Base-by-base conservation (phyloP, 2,329 filamentous ascomycete genomes). In the Hypoxylon sp. region DNA sequence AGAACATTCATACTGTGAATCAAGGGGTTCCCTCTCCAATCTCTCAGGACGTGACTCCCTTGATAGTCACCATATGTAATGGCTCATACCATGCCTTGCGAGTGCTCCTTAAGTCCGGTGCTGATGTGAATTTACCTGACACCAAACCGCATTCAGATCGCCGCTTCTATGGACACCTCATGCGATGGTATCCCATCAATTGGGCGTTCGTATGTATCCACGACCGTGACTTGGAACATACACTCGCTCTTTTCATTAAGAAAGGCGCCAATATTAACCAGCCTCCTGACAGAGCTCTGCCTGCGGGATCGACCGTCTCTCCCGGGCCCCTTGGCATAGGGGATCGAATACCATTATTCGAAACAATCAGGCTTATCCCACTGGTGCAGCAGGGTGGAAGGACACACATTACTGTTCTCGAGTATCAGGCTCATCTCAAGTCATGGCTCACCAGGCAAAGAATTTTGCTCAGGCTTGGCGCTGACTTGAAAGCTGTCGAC, bases 141-240 rank as follows among this genome's bases (percentile, higher is more conserved):
- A 23, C 23, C 0, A 9, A 11, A 1, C 30, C 19, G 1, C 2
- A 28, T 6, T 11, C 28, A 13, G 2, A 19, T 7, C 2, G 9
- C 3, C 9, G 11, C 4, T 55, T 36, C 21, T 1, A 28, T 19
- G n/a, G 41, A 5, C 9, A 57, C 7, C 3, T 5, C 1, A 21
- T n/a, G 7, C 48, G 11, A 9, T 65, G 63, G 64, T 36, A 23
- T 36, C 67, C 67, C 1, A 61, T 69, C 19, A 55, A 69, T 10
- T 69, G 63, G 64, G 64, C 51, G 1, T 19, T 46, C 3, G 3
- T 17, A 1, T 0, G n/a, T 7, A 3, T 43, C n/a, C 36, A 43
- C 2, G 17, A 13, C 4, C 49, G 49, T 1, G 38, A 50, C 13
- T 63, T 63, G 7, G 52, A 62, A n/a, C 2, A 23, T 4, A 23